Base-by-base conservation (phyloP, 2,329 filamentous ascomycete species). In the Cordyceps cateniannulata region DNA sequence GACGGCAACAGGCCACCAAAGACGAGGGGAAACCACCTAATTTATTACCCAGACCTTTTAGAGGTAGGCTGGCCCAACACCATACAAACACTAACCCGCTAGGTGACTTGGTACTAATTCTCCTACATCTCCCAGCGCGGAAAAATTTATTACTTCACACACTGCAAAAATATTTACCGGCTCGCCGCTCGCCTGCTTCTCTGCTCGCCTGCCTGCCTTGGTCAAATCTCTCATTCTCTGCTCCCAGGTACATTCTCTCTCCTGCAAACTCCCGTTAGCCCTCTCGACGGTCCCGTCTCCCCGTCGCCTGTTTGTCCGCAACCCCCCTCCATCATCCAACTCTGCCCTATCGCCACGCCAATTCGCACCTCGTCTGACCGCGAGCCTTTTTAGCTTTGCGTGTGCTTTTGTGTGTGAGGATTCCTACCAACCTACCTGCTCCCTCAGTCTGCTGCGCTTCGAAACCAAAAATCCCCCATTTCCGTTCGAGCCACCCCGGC, bases 131-230 rank as follows among this genome's bases (percentile, higher is more conserved):
- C 64, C 64, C 65, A 65, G 67, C 68, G 64, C 63, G 70, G 68
- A 72, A 76, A 75, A 75, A 73, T 75, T 75, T 75, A 73, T 74
- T 74, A 68, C 71, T 67, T 73, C 72, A 72, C 72, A 74, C 69
- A 75, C 73, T 68, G 69, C 68, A 71, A 73, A 72, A 71, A 69
- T 68, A 72, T 62, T 62, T 27, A 58, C 42, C 42, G n/a, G 42
- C 42, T 45, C n/a, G 42, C n/a, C 42, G n/a, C 42, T 22, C 20
- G 42, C 42, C 20, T 45, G 42, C 42, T n/a, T 45, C 16, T n/a
- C 38, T 42, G 38, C 38, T 42, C 38, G 42, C n/a, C n/a, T 42
- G 40, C 53, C 60, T 48, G 20, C 27, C 58, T 50, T 56, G 40
- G 56, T 32, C 24, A 61, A 57, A 29, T 35, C 35, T 54, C 55